phyloP scores from a whole-genome alignment of 345 rosid species.

The Triadica sebifera region DNA sequence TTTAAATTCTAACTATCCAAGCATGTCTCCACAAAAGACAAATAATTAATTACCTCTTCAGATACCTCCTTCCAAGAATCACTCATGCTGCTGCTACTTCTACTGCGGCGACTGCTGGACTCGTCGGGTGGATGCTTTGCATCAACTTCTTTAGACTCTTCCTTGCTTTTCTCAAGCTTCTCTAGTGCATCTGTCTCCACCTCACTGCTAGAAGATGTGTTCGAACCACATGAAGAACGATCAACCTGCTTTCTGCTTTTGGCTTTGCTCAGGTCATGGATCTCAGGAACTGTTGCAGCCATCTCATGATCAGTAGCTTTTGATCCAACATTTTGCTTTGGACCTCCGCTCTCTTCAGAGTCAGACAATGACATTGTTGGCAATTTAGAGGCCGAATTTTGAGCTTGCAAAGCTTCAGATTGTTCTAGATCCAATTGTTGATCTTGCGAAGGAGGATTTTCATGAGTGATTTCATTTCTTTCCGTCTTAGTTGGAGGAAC shows the following conservation, averaged over 20 bases:
- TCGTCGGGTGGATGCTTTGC: slow-evolving; percentile 43
- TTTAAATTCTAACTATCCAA: not conserved
- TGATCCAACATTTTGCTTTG: slow-evolving; percentile 33
- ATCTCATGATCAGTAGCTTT: slow-evolving; percentile 42
- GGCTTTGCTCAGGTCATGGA: slow-evolving; percentile 47
- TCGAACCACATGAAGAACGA: slow-evolving; percentile 94
- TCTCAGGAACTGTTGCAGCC: slow-evolving; percentile 44
- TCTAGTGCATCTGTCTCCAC: slow-evolving; percentile 66
- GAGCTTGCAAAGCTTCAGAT: slow-evolving; percentile 57
- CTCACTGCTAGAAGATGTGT: slow-evolving; percentile 84
- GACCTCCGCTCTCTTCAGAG: slow-evolving; percentile 53
- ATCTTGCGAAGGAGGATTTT: slow-evolving; percentile 38
- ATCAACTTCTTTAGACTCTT: slow-evolving; percentile 54
- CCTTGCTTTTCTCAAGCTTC: slow-evolving; percentile 51
- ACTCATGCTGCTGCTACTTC: slow-evolving; percentile 44
- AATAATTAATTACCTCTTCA: slow-evolving; percentile 53
- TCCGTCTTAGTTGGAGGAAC: slow-evolving; percentile 31
- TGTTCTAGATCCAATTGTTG: slow-evolving; percentile 40
- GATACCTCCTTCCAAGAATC: slow-evolving; percentile 94
- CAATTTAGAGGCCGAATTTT: slow-evolving; percentile 52
- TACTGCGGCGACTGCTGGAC: slow-evolving; percentile 52
- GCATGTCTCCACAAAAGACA: not conserved
- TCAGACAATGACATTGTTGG: slow-evolving; percentile 44
- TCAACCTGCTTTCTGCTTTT: slow-evolving; percentile 67
- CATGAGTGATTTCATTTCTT: slow-evolving; percentile 33